phyloP scores from a whole-genome alignment of 2,329 filamentous ascomycete species.

The Botrytis tulipae region DNA sequence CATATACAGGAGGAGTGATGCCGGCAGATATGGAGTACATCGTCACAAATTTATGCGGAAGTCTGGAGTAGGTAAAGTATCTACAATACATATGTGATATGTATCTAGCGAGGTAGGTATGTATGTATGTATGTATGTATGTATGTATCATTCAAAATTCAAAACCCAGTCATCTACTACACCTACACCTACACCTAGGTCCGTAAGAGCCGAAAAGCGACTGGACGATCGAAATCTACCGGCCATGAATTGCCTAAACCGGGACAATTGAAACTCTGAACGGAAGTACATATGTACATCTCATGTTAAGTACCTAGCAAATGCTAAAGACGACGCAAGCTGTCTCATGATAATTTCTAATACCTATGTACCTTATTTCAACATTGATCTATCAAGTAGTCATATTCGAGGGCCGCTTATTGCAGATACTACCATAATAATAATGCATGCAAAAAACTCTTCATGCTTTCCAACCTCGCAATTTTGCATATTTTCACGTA shows the following conservation, averaged over 20 bases:
- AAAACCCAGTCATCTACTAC: neutral
- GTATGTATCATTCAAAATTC: neutral
- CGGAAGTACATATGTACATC: neutral
- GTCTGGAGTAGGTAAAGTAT: constrained; percentile 10
- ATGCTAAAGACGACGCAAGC: neutral
- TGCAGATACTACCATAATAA: constrained; percentile 1
- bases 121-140: no score
- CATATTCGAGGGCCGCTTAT: neutral
- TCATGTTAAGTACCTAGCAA: neutral
- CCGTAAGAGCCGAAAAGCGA: constrained; percentile 14
- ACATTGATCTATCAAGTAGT: no score
- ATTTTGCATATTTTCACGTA: constrained; percentile 4
- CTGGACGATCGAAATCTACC: constrained; percentile 13
- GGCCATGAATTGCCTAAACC: constrained; percentile 4
- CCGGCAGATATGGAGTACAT: constrained; percentile 13
- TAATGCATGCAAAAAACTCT: constrained; percentile 6
- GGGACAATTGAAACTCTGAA: neutral
- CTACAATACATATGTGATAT: neutral
- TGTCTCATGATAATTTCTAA: neutral
- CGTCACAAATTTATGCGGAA: constrained; percentile 2
- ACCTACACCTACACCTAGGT: neutral
- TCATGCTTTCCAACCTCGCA: constrained; percentile 1
- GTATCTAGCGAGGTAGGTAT: neutral
- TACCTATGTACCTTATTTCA: no score
- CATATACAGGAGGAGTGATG: neutral